Base-by-base conservation (phyloP, 768 basidiomycete genomes). In the Tricholoma terreum region DNA sequence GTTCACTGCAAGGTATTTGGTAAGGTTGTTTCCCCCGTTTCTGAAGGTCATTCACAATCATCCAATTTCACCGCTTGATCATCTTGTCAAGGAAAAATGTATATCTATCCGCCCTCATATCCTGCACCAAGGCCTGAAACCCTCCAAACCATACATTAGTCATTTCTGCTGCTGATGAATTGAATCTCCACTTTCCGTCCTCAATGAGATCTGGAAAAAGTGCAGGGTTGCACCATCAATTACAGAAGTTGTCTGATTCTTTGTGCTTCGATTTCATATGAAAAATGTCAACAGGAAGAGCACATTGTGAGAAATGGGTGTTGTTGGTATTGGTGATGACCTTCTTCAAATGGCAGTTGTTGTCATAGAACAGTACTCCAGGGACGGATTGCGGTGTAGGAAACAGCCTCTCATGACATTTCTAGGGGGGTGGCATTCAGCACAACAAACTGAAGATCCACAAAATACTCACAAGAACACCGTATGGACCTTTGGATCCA, bases 81-180 rank as follows among this genome's bases (percentile, higher is more conserved):
- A 75, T 74, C 52, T 75, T 72, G 54, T 78, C 75, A 0, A 78
- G 55, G 43, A 74, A 74, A 55, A 78, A 78, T 11, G 73, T 62
- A 54, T 72, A 76, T 21, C 67, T 21, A 7, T 59, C 53, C 0
- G 49, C 63, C 5, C 42, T 45, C 77, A 78, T 78, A 54, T 75
- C 76, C 0, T 70, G 61, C 0, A 69, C 58, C n/a, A 76, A 74
- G 0, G 68, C 53, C 0, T 67, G 66, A 57, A 58, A 79, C 56
- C 73, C 73, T 0, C 75, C 73, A 21, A 79, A 52, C 80, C 80
- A 80, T 0, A 67, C 69, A 57, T 81, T 81, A 0, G 68, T 61
- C 52, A 78, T 75, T 48, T 81, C 75, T 0, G 74, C 72, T 1
- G 65, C 60, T 0, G 75, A 80, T 0, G 72, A 75, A 42, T 80